Conservation (phyloP, 768 basidiomycete genomes). For the Tricholoma sp. region DNA sequence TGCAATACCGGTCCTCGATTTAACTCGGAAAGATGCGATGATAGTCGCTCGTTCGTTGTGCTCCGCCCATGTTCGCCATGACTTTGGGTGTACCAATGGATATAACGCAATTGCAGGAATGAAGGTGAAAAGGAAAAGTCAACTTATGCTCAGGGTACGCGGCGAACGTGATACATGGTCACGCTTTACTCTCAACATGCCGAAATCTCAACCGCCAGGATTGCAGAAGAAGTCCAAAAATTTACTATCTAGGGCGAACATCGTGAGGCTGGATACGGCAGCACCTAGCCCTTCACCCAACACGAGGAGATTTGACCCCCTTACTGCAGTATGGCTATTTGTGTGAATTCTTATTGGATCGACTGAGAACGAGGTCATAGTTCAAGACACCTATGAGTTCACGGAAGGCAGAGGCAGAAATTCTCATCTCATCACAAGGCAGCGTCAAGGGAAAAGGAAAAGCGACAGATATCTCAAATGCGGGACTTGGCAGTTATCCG, state of each 20-base stretch:
- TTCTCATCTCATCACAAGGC: constrained; percentile 5
- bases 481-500: not conserved
- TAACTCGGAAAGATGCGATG: no score
- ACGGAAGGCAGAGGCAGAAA: not conserved
- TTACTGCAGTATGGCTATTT: constrained; percentile 17
- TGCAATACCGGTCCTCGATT: no score
- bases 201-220: constrained; percentile 3
- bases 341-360: not conserved
- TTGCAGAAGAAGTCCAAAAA: constrained; percentile 11
- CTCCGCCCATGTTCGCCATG: no score
- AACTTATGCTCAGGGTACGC: no score
- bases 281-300: constrained; percentile 1
- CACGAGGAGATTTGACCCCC: constrained; percentile 16
- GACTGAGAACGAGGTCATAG: constrained; percentile 1
- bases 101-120: no score
- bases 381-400: constrained; percentile 7
- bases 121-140: no score
- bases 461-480: constrained; percentile 12
- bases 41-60: no score
- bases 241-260: constrained; percentile 7
- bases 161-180: not conserved
- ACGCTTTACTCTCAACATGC: no score
- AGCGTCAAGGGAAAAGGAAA: constrained; percentile 21
- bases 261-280: constrained; percentile 11
- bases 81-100: no score